phyloP scores from a whole-genome alignment of 345 rosid species.

The Salix exigua region DNA sequence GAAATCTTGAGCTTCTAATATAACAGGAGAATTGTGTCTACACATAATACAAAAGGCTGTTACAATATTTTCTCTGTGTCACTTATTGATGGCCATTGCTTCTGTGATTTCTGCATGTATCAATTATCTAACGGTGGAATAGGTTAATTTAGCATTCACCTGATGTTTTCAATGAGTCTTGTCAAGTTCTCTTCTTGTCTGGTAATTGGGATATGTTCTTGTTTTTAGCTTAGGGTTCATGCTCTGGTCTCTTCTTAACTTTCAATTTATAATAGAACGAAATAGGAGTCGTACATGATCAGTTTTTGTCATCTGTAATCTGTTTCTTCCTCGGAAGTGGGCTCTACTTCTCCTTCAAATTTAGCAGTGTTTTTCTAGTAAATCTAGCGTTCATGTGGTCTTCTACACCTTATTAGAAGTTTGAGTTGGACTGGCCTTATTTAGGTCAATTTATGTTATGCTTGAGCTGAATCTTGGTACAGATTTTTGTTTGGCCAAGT shows the following conservation, averaged over 20 bases:
- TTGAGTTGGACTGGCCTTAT: background rate
- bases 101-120: background rate
- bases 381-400: background rate
- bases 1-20: background rate
- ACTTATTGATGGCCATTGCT: background rate
- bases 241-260: background rate
- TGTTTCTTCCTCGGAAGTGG: background rate
- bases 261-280: background rate
- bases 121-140: background rate
- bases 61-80: background rate
- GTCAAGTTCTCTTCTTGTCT: background rate
- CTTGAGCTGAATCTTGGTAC: background rate
- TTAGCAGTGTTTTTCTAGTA: background rate
- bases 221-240: background rate
- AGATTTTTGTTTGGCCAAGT: background rate
- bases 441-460: background rate
- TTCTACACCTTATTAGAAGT: background rate
- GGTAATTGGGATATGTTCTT: background rate
- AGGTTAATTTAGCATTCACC: background rate
- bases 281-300: background rate
- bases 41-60: background rate
- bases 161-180: background rate
- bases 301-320: background rate
- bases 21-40: background rate
- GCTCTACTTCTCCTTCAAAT: background rate